Evolutionary conservation across 2,329 filamentous ascomycete species (phyloP).

Genomic region (Canariomyces notabilis): DNA sequence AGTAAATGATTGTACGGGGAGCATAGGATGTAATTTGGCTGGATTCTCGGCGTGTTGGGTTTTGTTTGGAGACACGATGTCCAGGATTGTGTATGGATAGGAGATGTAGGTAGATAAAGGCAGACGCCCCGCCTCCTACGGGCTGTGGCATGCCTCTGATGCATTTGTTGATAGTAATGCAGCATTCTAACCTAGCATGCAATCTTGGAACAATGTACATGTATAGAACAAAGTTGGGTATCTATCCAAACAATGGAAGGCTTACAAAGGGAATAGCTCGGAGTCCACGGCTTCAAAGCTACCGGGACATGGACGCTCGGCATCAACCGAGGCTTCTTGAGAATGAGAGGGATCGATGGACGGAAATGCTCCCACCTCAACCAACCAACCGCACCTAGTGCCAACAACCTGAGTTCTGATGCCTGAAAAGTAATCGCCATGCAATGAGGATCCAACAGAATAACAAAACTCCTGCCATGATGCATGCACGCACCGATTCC

Average conservation of each 20-base stretch:
- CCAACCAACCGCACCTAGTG: not conserved
- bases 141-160: not conserved
- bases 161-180: not conserved
- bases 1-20: not conserved
- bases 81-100: slow-evolving; percentile 1
- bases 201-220: no score
- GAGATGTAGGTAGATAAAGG: not conserved
- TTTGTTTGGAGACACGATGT: slow-evolving; percentile 8
- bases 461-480: not conserved
- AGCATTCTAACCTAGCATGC: no score
- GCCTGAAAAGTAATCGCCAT: not conserved
- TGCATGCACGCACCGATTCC: no score
- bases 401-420: not conserved
- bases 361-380: not conserved
- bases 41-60: slow-evolving; percentile 5
- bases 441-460: not conserved
- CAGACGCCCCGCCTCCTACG: not conserved
- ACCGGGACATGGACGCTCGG: not conserved
- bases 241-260: not conserved
- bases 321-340: not conserved
- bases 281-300: not conserved
- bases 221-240: no score
- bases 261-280: not conserved
- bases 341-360: not conserved
- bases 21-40: slow-evolving; percentile 1